Evolutionary conservation across 2,329 filamentous ascomycete genomes (phyloP).

Genomic region (Scolecobasidium constrictum): DNA sequence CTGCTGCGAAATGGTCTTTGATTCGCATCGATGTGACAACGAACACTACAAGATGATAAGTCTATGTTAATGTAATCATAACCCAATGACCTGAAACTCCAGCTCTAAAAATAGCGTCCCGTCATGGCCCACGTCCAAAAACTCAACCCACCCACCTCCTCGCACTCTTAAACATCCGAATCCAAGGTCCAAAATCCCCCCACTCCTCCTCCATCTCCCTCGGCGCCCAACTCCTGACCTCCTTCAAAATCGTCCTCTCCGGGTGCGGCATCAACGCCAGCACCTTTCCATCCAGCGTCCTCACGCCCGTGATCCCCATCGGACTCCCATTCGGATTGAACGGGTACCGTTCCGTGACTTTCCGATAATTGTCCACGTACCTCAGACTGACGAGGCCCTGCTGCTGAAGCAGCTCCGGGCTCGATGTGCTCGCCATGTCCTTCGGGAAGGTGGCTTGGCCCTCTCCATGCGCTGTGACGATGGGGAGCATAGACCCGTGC

Average conservation of each 20-base stretch:
- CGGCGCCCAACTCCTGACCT: constrained; percentile 66
- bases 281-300: constrained; percentile 67
- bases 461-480: constrained; percentile 84
- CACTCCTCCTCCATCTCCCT: constrained; percentile 50
- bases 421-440: constrained; percentile 26
- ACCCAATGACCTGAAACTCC: too few species aligned
- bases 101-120: too few species aligned
- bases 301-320: constrained; percentile 68
- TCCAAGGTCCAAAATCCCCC: constrained; percentile 79
- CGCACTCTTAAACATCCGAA: constrained; percentile 76
- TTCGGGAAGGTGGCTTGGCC: constrained; percentile 55
- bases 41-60: too few species aligned
- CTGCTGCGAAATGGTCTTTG: too few species aligned
- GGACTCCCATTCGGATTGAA: constrained; percentile 84
- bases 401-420: constrained; percentile 43
- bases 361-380: constrained; percentile 74
- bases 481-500: constrained; percentile 69
- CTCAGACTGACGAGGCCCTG: constrained; percentile 64
- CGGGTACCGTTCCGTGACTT: constrained; percentile 72
- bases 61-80: too few species aligned
- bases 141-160: constrained; percentile 86
- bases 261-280: constrained; percentile 90
- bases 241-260: constrained; percentile 75
- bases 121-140: too few species aligned
- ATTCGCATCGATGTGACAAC: too few species aligned